Base-by-base conservation (phyloP, 1,284 basidiomycete species). In the Phellinidium pouzarii region DNA sequence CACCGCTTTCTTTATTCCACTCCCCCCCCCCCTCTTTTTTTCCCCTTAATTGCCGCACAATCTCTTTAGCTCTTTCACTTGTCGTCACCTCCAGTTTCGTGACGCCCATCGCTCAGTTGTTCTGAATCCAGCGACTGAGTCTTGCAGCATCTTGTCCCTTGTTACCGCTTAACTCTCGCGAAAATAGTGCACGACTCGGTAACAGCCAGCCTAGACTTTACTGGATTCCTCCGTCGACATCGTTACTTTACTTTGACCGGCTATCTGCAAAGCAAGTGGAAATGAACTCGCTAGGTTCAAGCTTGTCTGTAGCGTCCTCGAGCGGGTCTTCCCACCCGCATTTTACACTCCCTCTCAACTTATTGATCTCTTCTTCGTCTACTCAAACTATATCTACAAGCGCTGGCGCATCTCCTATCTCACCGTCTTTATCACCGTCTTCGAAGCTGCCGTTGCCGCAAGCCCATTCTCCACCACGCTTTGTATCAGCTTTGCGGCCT, bases 351-450 rank as follows among this genome's bases (percentile, higher is more conserved):
- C 26, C 48, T 14, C 40, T 14, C 20, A 27, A 26, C 17, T 11
- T 42, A 25, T 29, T 37, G 27, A 42, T 17, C n/a, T 40, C 37
- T 42, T 34, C 17, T 20, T 14, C 38, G 26, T n/a, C 48, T 20
- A 11, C n/a, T 23, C 29, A 23, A 29, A 23, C 7, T 29, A 9
- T 17, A 17, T 26, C n/a, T 34, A 42, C 48, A 42, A 50, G 38
- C 48, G 38, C 48, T 26, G 48, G 48, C 48, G 48, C 48, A 27
- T 42, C 48, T 19, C 26, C 48, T 14, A 29, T 42, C 8, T 45
- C 27, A 3, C 20, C 44, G 3, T 50, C 48, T 29, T 42, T n/a
- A n/a, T n/a, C 48, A 4, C 26, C 38, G 12, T 12, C 9, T 20
- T 3, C 23, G 19, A 14, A 22, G 11, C 19, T 37, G 11, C 48